Percentiles rank a stretch among this genome's conserved stretches.
Conservation (phyloP, 2,329 filamentous ascomycete species). For the Cladophialophora immunda region DNA sequence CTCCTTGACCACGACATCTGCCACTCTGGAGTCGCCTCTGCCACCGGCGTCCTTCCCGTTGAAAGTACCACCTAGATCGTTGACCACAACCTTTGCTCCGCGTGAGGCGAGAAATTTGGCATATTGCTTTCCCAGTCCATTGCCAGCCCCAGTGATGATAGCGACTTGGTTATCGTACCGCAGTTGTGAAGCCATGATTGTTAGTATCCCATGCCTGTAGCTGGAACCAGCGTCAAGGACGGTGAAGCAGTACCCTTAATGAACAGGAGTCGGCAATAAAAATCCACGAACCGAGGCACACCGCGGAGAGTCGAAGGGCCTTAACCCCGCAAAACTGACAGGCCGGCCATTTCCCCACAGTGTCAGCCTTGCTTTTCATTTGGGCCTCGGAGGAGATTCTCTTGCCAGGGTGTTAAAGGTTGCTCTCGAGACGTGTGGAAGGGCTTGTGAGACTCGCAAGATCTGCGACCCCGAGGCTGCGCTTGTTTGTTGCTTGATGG, state of each 20-base stretch:
- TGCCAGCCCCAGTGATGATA: slow-evolving; percentile 85
- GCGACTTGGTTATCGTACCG: slow-evolving; percentile 88
- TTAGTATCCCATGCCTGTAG: neutral
- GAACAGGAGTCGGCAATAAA: slow-evolving; percentile 3
- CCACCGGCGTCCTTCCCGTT: slow-evolving; percentile 87
- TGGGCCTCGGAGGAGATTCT: too few species aligned
- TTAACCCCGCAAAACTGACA: neutral
- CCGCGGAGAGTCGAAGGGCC: neutral
- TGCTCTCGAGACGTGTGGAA: neutral
- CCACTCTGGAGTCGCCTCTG: slow-evolving; percentile 74
- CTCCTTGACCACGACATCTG: slow-evolving; percentile 58
- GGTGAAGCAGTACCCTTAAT: slow-evolving; percentile 6
- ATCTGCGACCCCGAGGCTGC: neutral
- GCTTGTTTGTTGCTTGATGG: neutral
- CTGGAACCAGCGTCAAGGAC: neutral
- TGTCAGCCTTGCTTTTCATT: neutral
- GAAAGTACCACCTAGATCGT: slow-evolving; percentile 90
- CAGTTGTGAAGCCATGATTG: slow-evolving; percentile 68
- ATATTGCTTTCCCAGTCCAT: slow-evolving; percentile 82
- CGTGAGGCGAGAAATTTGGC: slow-evolving; percentile 87
- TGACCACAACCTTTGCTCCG: slow-evolving; percentile 94
- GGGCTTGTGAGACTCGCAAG: neutral
- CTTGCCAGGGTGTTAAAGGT: too few species aligned
- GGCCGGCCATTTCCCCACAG: neutral
- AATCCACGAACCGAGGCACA: neutral